Percentiles rank a stretch among this genome's conserved stretches.
These are phyloP conservation scores for Salix caprea DNA, from an alignment of 345 rosid species.

Conservation along the genomic window DNA sequence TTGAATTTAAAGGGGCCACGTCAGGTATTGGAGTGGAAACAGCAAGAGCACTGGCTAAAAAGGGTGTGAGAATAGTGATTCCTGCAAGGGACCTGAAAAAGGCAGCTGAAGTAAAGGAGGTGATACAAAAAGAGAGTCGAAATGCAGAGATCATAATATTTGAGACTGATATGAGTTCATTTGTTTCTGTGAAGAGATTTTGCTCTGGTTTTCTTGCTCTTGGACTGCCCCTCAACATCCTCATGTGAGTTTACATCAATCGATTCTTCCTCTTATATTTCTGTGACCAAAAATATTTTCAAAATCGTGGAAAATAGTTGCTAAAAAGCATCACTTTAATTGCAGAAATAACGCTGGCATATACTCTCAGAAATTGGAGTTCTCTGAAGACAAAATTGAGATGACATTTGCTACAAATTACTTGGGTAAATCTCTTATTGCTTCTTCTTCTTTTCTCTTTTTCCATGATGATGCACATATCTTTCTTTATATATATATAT, in stretches of 20 bases:
- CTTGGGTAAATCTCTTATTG: slow-evolving; percentile 45
- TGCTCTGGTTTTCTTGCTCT: slow-evolving; percentile 59
- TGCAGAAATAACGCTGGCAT: slow-evolving; percentile 92
- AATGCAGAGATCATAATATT: slow-evolving; percentile 48
- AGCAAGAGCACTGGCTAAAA: slow-evolving; percentile 73
- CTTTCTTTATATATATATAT: too few species aligned
- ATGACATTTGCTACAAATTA: slow-evolving; percentile 91
- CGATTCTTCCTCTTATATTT: neutral
- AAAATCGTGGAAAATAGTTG: neutral
- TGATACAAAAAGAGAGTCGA: slow-evolving; percentile 54
- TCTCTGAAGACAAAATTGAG: slow-evolving; percentile 90
- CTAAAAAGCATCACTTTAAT: neutral
- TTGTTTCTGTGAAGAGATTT: slow-evolving; percentile 71
- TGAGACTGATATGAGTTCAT: slow-evolving; percentile 78
- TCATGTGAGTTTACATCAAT: slow-evolving; percentile 48
- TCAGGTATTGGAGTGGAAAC: slow-evolving; percentile 96
- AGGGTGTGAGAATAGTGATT: slow-evolving; percentile 74
- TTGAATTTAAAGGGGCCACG: slow-evolving; percentile 55
- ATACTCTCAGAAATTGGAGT: slow-evolving; percentile 74
- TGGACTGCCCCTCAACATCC: slow-evolving; percentile 73
- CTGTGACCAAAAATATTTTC: neutral
- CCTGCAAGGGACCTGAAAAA: slow-evolving; percentile 80
- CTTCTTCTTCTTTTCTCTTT: neutral
- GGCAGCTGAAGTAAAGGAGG: slow-evolving; percentile 55
- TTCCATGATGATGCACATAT: neutral